A percentile compares a stretch with the other conserved stretches of the same genome.
Evolutionary conservation across 116 monocot species (phyloP).

Genomic region (Papilionanthe hybrid): DNA sequence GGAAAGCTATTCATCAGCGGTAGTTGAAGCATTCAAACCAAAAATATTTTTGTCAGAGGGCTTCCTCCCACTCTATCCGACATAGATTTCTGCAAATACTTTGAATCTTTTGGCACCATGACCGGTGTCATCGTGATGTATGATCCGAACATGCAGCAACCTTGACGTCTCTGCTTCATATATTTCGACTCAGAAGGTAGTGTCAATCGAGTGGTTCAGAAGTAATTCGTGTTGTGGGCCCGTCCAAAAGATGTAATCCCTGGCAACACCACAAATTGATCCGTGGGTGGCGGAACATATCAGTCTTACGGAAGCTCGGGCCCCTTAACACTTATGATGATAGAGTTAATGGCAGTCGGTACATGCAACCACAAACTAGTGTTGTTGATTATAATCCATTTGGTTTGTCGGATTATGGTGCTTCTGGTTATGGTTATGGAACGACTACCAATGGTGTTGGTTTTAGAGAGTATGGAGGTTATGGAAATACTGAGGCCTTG

Average conservation of each 20-base stretch:
- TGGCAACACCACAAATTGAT: not conserved
- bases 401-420: conserved; percentile 59
- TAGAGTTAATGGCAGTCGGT: conserved; percentile 54
- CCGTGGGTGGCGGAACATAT: conserved; percentile 22
- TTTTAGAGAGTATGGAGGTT: conserved; percentile 44
- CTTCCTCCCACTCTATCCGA: conserved; percentile 75
- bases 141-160: conserved; percentile 76
- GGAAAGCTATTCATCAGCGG: conserved; percentile 88
- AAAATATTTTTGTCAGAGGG: conserved; percentile 96
- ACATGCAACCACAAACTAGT: conserved; percentile 49
- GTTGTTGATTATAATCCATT: conserved; percentile 56
- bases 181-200: conserved; percentile 86
- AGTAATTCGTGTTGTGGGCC: conserved; percentile 82
- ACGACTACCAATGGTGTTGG: conserved; percentile 39
- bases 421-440: conserved; percentile 74
- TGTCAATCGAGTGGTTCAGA: conserved; percentile 73
- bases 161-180: conserved; percentile 89
- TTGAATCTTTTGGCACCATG: conserved; percentile 64
- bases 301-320: conserved; percentile 45
- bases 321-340: conserved; percentile 48
- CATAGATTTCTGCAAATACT: conserved; percentile 76
- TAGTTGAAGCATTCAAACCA: conserved; percentile 49
- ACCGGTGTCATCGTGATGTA: conserved; percentile 93
- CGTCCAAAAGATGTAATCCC: conserved; percentile 79
- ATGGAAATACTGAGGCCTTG: too few species aligned